Evolutionary conservation across 2,329 filamentous ascomycete species (phyloP).

Genomic region (Verticillium longisporum): DNA sequence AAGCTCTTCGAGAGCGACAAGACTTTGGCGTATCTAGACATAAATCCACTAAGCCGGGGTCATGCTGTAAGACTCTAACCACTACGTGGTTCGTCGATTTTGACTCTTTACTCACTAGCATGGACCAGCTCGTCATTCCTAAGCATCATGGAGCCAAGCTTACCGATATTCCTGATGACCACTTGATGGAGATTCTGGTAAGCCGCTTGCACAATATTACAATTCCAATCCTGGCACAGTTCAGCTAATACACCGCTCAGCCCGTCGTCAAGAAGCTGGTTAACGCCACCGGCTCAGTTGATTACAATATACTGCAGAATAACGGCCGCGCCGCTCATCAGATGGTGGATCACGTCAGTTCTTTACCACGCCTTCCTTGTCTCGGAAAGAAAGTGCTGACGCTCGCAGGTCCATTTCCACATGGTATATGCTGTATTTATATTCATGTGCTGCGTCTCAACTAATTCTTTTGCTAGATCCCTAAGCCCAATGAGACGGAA

Average conservation of each 20-base stretch:
- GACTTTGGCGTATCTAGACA: conserved; percentile 92
- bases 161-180: conserved; percentile 84
- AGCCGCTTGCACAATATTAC: conserved; percentile 14
- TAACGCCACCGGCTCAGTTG: conserved; percentile 61
- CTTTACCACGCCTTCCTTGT: background rate
- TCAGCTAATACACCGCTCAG: conserved; percentile 23
- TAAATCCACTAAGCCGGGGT: conserved; percentile 79
- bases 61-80: conserved; percentile 63
- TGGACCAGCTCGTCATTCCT: conserved; percentile 78
- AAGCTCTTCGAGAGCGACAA: conserved; percentile 95
- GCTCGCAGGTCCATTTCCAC: conserved; percentile 76
- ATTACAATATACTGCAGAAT: conserved; percentile 96
- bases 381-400: background rate
- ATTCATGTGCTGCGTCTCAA: conserved; percentile 4
- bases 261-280: conserved; percentile 85
- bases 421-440: conserved; percentile 51
- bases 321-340: conserved; percentile 91
- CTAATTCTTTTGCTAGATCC: conserved; percentile 55
- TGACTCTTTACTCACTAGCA: background rate
- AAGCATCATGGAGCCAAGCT: conserved; percentile 93
- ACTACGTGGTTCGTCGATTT: no score
- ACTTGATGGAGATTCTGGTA: conserved; percentile 75
- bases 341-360: conserved; percentile 78
- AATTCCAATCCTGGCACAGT: background rate
- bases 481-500: conserved; percentile 80